Percentiles rank a stretch among this genome's conserved stretches.
Conservation (phyloP, 148 eudicot species). For the Talinum fruticosum region DNA sequence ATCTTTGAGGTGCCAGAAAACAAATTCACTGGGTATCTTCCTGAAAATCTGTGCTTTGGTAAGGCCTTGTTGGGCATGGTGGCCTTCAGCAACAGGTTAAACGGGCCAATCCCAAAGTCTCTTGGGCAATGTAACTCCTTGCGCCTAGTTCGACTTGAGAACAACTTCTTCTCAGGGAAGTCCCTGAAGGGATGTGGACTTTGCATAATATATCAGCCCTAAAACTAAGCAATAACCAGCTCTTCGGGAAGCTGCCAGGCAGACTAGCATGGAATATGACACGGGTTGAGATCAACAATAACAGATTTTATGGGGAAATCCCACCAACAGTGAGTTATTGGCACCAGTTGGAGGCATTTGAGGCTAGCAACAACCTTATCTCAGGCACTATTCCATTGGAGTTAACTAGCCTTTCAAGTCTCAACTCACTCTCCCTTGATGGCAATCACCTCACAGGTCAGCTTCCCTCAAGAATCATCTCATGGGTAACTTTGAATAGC, state of each 20-base stretch:
- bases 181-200: slow-evolving; percentile 46
- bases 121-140: slow-evolving; percentile 35
- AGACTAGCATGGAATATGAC: slow-evolving; percentile 33
- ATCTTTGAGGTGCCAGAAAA: slow-evolving; percentile 42
- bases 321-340: slow-evolving; percentile 32
- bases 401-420: slow-evolving; percentile 30
- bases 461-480: slow-evolving; percentile 38
- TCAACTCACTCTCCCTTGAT: slow-evolving; percentile 38
- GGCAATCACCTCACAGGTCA: slow-evolving; percentile 51
- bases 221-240: slow-evolving; percentile 31
- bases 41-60: slow-evolving; percentile 24
- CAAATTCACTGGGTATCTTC: slow-evolving; percentile 44
- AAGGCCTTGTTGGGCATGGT: slow-evolving; percentile 32
- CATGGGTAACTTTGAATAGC: slow-evolving; percentile 40
- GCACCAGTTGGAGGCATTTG: slow-evolving; percentile 40
- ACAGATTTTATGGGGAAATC: slow-evolving; percentile 46
- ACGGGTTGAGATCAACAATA: slow-evolving; percentile 40
- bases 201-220: slow-evolving; percentile 24
- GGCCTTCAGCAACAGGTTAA: slow-evolving; percentile 29
- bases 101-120: slow-evolving; percentile 48
- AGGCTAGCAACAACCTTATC: slow-evolving; percentile 48
- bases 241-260: slow-evolving; percentile 44
- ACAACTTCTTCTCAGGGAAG: slow-evolving; percentile 45
- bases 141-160: slow-evolving; percentile 26
- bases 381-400: slow-evolving; percentile 38